Conservation (phyloP, 352 stramenopile genomes). For the Phytopythium boreale region DNA sequence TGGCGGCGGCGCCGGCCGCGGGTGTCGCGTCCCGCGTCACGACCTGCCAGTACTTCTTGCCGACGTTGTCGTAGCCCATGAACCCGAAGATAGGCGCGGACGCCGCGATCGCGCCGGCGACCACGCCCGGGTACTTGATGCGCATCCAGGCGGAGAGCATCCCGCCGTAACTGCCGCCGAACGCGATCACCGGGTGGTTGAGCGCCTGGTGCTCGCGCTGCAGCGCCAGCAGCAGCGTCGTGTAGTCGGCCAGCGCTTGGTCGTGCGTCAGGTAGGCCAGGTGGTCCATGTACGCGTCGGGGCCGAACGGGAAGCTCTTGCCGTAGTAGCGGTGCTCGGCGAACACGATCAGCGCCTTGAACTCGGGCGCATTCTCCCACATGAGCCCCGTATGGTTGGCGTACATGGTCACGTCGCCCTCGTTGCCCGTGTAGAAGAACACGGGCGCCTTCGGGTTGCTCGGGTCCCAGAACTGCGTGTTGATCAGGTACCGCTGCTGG, state of each 20-base stretch:
- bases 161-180: slow-evolving; percentile 95
- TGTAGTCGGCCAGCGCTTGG: slow-evolving; percentile 93
- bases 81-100: slow-evolving; percentile 94
- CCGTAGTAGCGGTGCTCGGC: slow-evolving; percentile 97
- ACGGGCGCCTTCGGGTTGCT: slow-evolving; percentile 65
- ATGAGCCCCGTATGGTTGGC: slow-evolving; percentile 94
- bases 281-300: slow-evolving; percentile 57
- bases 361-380: slow-evolving; percentile 89
- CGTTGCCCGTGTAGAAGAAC: slow-evolving; percentile 95
- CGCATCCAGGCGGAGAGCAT: slow-evolving; percentile 95
- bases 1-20: slow-evolving; percentile 55
- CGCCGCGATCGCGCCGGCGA: slow-evolving; percentile 91
- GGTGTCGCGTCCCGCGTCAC: slow-evolving; percentile 75
- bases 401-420: slow-evolving; percentile 93
- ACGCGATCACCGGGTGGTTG: slow-evolving; percentile 89
- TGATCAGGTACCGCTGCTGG: slow-evolving; percentile 89
- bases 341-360: slow-evolving; percentile 92
- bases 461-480: slow-evolving; percentile 81
- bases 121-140: slow-evolving; percentile 93
- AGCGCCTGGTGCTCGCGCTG: slow-evolving; percentile 69
- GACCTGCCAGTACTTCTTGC: slow-evolving; percentile 81
- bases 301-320: slow-evolving; percentile 77
- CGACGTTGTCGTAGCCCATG: slow-evolving; percentile 56
- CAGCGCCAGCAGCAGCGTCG: slow-evolving; percentile 84
- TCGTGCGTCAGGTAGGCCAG: slow-evolving; percentile 86